Percentiles rank a stretch among this genome's conserved stretches.
Evolutionary conservation across 2,329 filamentous ascomycete genomes (phyloP).

Genomic region (Fusarium concolor): DNA sequence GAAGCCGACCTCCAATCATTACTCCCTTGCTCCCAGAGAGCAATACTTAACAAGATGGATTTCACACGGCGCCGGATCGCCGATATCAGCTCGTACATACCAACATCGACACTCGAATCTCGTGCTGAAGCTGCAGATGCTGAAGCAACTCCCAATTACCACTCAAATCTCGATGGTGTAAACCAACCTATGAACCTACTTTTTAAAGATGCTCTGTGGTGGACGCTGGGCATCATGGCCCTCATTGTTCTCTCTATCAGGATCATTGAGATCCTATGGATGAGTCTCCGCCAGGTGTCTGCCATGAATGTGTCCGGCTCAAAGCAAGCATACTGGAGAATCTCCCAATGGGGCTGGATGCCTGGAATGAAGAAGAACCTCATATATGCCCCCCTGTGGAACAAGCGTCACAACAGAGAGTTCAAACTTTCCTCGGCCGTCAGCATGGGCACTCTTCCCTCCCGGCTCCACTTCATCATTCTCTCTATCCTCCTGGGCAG

Average conservation of each 20-base stretch:
- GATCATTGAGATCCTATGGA: slow-evolving; percentile 65
- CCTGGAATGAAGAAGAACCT: slow-evolving; percentile 71
- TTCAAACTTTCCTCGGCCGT: slow-evolving; percentile 70
- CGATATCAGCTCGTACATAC: slow-evolving; percentile 46
- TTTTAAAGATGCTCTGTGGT: slow-evolving; percentile 70
- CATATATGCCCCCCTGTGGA: slow-evolving; percentile 70
- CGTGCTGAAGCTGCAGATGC: slow-evolving; percentile 48
- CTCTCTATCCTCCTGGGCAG: slow-evolving; percentile 68
- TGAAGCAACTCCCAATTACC: slow-evolving; percentile 64
- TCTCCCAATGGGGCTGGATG: slow-evolving; percentile 69
- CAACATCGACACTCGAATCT: slow-evolving; percentile 49
- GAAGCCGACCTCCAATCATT: slow-evolving; percentile 21
- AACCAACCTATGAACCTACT: slow-evolving; percentile 68
- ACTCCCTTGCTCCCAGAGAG: slow-evolving; percentile 20
- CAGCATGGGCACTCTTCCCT: slow-evolving; percentile 72
- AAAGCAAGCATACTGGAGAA: slow-evolving; percentile 70
- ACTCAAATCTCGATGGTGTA: slow-evolving; percentile 69
- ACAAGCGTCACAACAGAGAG: slow-evolving; percentile 75
- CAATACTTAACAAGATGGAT: slow-evolving; percentile 48
- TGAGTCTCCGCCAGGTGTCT: slow-evolving; percentile 68
- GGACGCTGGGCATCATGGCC: slow-evolving; percentile 67
- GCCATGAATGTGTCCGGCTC: slow-evolving; percentile 66
- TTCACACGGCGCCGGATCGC: slow-evolving; percentile 49
- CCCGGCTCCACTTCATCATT: slow-evolving; percentile 70
- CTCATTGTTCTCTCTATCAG: slow-evolving; percentile 65